Evolutionary conservation across 2,329 filamentous ascomycete genomes (phyloP).

Genomic region (Pseudogymnoascus sp.): DNA sequence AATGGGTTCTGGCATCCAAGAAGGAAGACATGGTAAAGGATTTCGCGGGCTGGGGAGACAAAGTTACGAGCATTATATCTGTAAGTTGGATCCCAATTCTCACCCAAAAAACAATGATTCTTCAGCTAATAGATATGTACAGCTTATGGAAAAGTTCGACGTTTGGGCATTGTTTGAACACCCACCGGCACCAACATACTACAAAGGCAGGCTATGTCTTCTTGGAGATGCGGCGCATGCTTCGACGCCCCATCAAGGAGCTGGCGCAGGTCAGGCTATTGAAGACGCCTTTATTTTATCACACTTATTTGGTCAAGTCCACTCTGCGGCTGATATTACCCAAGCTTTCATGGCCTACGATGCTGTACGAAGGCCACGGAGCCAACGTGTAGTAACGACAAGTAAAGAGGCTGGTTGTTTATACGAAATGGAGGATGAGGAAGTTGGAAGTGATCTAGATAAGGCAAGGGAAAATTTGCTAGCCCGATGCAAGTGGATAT

Average conservation of each 20-base stretch:
- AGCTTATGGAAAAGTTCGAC: constrained; percentile 38
- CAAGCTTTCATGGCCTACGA: constrained; percentile 46
- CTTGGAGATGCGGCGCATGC: constrained; percentile 58
- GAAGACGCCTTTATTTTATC: constrained; percentile 42
- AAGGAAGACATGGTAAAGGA: constrained; percentile 32
- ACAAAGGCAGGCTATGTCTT: constrained; percentile 38
- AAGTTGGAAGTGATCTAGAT: constrained; percentile 30
- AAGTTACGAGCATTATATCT: constrained; percentile 29
- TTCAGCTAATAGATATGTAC: constrained; percentile 26
- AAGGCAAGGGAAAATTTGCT: constrained; percentile 31
- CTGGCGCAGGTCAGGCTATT: constrained; percentile 50
- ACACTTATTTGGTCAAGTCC: constrained; percentile 38
- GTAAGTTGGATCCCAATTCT: constrained; percentile 9
- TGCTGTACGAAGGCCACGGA: constrained; percentile 34
- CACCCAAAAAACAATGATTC: constrained; percentile 18
- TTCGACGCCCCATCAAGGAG: constrained; percentile 51
- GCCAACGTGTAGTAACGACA: constrained; percentile 25
- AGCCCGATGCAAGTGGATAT: constrained; percentile 31
- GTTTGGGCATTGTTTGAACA: constrained; percentile 43
- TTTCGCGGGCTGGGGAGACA: constrained; percentile 32
- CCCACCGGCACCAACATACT: constrained; percentile 34
- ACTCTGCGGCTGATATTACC: constrained; percentile 29
- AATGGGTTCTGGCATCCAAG: constrained; percentile 34
- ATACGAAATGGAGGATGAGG: constrained; percentile 39
- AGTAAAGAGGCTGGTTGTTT: constrained; percentile 25